phyloP scores from a whole-genome alignment of 2,329 filamentous ascomycete genomes.

The Apiospora rasikravindrae region DNA sequence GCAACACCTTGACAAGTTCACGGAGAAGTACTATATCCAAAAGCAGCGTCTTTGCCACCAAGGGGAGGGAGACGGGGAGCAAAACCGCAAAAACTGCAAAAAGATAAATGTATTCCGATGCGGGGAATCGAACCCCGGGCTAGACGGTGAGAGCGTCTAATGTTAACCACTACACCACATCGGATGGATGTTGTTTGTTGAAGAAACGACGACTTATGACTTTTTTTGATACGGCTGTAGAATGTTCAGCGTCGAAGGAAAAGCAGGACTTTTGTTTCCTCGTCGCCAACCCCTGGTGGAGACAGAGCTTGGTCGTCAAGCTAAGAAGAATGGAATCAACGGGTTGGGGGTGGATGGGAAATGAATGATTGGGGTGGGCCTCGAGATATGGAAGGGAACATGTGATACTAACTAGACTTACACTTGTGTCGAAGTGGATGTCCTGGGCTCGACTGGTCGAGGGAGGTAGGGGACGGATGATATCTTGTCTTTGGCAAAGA shows the following conservation, averaged over 20 bases:
- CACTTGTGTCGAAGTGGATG: background rate
- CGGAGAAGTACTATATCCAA: too few species aligned
- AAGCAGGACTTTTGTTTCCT: background rate
- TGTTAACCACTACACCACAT: slow-evolving; percentile 12
- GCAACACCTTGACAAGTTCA: too few species aligned
- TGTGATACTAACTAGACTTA: background rate
- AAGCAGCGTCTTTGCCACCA: too few species aligned
- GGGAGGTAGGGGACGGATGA: too few species aligned
- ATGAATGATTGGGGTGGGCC: background rate
- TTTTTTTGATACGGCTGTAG: background rate
- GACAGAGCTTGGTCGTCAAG: background rate
- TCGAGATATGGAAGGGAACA: background rate
- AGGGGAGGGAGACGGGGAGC: too few species aligned
- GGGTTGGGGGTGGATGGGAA: background rate
- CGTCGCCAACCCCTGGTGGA: background rate
- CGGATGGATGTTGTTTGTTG: background rate
- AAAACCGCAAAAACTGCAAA: too few species aligned
- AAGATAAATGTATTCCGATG: slow-evolving; percentile 29
- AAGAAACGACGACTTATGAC: background rate
- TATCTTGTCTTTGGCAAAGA: background rate
- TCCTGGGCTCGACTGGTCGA: background rate
- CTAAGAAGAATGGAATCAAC: background rate
- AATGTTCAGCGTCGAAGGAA: background rate
- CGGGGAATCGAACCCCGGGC: slow-evolving; percentile 39
- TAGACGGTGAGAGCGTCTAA: slow-evolving; percentile 27